Evolutionary conservation across 1,284 basidiomycete genomes (phyloP).

Genomic region (Xanthoconium separans): DNA sequence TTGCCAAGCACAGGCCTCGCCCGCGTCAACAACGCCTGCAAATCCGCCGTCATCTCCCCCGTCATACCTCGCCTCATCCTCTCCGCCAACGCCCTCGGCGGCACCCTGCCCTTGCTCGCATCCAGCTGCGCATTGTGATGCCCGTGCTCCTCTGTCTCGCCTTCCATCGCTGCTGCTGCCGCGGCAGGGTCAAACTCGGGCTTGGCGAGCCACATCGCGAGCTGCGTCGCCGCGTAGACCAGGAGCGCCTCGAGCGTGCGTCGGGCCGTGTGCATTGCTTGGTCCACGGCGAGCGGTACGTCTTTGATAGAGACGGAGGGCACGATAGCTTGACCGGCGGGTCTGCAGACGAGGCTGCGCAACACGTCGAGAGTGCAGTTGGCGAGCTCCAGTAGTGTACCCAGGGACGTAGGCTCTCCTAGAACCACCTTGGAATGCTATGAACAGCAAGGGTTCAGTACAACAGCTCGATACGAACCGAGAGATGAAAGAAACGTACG

Average conservation of each 20-base stretch:
- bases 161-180: conserved; percentile 39
- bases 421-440: conserved; percentile 81
- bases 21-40: conserved; percentile 64
- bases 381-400: conserved; percentile 74
- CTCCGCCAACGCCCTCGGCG: conserved; percentile 54
- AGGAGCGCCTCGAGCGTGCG: conserved; percentile 69
- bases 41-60: conserved; percentile 73
- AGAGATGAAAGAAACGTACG: conserved; percentile 45
- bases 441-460: not conserved
- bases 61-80: conserved; percentile 70
- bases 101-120: conserved; percentile 38
- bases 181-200: conserved; percentile 57
- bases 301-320: conserved; percentile 38
- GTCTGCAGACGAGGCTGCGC: conserved; percentile 56
- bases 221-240: conserved; percentile 75
- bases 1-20: conserved; percentile 60
- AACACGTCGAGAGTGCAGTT: conserved; percentile 72
- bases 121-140: conserved; percentile 20
- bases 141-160: conserved; percentile 21
- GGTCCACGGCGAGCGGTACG: conserved; percentile 53
- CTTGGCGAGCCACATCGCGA: conserved; percentile 71
- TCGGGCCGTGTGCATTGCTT: conserved; percentile 52
- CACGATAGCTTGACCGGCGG: conserved; percentile 52
- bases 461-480: not conserved
- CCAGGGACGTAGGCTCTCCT: conserved; percentile 75